Percentiles rank a stretch among this genome's conserved stretches.
These are phyloP conservation scores for Didymella arachidicola DNA, from an alignment of 2,329 filamentous ascomycete genomes.

Conservation along the genomic window DNA sequence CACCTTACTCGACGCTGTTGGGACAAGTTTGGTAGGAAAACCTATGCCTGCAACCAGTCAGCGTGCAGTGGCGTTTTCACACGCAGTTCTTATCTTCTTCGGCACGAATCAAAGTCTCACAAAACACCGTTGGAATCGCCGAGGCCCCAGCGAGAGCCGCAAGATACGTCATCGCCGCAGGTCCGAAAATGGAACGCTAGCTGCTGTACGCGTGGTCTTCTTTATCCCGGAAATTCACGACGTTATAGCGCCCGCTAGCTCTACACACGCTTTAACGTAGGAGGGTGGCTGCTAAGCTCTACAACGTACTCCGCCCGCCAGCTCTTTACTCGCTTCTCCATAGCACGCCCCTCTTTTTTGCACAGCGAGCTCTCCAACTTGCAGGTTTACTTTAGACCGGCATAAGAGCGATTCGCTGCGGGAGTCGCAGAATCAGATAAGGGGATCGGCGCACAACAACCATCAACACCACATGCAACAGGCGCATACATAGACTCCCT, in stretches of 20 bases:
- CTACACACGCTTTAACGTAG: too few relatives aligned
- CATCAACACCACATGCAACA: neutral
- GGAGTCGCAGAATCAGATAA: too few relatives aligned
- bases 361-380: too few relatives aligned
- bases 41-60: slow-evolving; percentile 13
- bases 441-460: neutral
- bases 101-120: slow-evolving; percentile 19
- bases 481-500: neutral
- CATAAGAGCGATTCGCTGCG: too few relatives aligned
- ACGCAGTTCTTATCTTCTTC: slow-evolving; percentile 5
- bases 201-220: neutral
- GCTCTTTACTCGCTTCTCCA: too few relatives aligned
- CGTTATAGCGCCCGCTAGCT: too few relatives aligned
- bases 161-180: slow-evolving; percentile 14
- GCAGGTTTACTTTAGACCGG: too few relatives aligned
- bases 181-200: slow-evolving; percentile 7
- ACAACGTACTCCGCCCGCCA: too few relatives aligned
- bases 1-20: slow-evolving; percentile 20
- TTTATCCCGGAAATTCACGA: too few relatives aligned
- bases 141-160: slow-evolving; percentile 1
- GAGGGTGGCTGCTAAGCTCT: too few relatives aligned
- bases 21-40: slow-evolving; percentile 18
- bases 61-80: slow-evolving; percentile 2
- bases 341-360: too few relatives aligned
- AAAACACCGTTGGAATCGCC: slow-evolving; percentile 11